phyloP scores from a whole-genome alignment of 2,329 filamentous ascomycete genomes.

The Fonsecaea multimorphosa region DNA sequence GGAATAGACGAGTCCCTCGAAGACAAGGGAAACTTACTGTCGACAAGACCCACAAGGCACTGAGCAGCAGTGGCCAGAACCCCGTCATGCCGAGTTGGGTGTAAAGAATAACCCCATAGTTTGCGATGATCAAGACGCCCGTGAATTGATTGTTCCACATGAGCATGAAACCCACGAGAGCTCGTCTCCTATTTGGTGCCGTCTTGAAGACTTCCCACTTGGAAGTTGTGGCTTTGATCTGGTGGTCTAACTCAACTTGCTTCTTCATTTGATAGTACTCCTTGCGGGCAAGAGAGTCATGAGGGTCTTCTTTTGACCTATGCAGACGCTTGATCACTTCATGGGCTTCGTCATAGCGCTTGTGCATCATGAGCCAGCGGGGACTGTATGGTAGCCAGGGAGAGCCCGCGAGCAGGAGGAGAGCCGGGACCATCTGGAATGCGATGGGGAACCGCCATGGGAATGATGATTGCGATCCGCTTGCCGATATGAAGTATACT shows the following conservation, averaged over 20 bases:
- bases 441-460: constrained; percentile 46
- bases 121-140: constrained; percentile 44
- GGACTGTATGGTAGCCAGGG: constrained; percentile 58
- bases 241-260: constrained; percentile 51
- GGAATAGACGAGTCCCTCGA: background rate
- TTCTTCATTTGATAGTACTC: constrained; percentile 55
- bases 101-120: constrained; percentile 53
- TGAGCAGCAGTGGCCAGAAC: constrained; percentile 52
- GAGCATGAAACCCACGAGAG: constrained; percentile 49
- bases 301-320: constrained; percentile 47
- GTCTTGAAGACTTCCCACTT: constrained; percentile 53
- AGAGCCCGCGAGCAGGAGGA: constrained; percentile 49
- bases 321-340: constrained; percentile 53
- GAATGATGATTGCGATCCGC: constrained; percentile 42
- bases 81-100: constrained; percentile 46
- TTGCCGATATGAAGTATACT: constrained; percentile 35
- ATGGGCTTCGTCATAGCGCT: constrained; percentile 50
- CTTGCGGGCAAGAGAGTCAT: constrained; percentile 47
- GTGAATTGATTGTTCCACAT: constrained; percentile 51
- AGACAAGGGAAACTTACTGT: constrained; percentile 30
- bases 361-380: constrained; percentile 54
- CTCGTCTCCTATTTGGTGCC: constrained; percentile 48
- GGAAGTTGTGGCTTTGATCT: constrained; percentile 43
- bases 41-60: constrained; percentile 53
- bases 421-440: constrained; percentile 50